Base-by-base conservation (phyloP, 768 basidiomycete species). In the Filobasidium wieringae region DNA sequence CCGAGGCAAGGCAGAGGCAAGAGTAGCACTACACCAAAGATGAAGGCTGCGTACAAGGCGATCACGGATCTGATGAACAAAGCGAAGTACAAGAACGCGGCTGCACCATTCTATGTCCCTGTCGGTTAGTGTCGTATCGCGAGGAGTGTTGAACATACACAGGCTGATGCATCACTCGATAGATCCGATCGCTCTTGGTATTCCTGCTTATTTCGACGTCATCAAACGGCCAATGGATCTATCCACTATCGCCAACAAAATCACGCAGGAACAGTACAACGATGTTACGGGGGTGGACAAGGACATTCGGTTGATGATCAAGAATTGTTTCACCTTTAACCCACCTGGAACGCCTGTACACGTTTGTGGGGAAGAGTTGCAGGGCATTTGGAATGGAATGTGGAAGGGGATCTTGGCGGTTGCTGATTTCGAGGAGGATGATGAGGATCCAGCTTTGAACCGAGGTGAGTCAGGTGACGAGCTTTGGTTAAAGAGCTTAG, bases 201-300 rank as follows among this genome's bases (percentile, higher is more conserved):
- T 96, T 47, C 93, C 92, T 0, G 78, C 80, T 19, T 99, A 99
- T 73, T 82, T 83, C 2, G 87, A 84, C 74, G 76, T 93, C 64
- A 79, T 99, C 71, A 93, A 91, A 78, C 84, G 82, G 66, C 95
- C 95, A 3, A 97, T 99, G 88, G 95, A 99, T 72, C 72, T 99
- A 59, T 80, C 82, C 11, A 90, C 88, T 8, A 91, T 99, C 78
- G 82, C 83, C 64, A 81, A 77, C 72, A 93, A 91, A 74, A 78
- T 99, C 49, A 86, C 90, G 39, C 78, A 77, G 32, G 78, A 80
- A 52, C 82, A 85, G 60, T 99, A 97, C 70, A 64, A 80, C 1
- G 84, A 78, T n/a, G 84, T 87, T 1, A 77, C 81, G 50, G 83
- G 84, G 68, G 90, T 97, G 71, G 84, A 85, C 63, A 82, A 84